A percentile compares a stretch with the other conserved stretches of the same genome.
These are phyloP conservation scores for Emergomyces africanus DNA, from an alignment of 2,329 filamentous ascomycete genomes.

Conservation along the genomic window DNA sequence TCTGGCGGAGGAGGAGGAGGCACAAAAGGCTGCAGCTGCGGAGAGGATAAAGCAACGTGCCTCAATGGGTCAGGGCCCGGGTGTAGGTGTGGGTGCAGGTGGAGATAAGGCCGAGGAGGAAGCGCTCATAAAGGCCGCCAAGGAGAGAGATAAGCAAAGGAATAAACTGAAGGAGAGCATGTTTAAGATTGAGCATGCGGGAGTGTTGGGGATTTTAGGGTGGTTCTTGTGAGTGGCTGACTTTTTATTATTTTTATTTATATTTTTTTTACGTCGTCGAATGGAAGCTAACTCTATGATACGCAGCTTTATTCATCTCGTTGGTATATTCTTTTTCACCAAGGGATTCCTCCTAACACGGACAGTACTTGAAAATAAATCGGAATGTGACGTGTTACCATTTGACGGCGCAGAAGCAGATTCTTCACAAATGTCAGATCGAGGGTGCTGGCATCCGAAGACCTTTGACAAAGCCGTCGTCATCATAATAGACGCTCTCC, in stretches of 20 bases:
- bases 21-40: conserved; percentile 4
- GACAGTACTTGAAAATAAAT: conserved; percentile 64
- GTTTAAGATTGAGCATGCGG: conserved; percentile 27
- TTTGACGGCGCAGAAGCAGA: conserved; percentile 33
- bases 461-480: conserved; percentile 86
- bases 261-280: background rate
- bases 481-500: conserved; percentile 80
- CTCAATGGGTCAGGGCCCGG: background rate
- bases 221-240: conserved; percentile 29
- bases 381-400: conserved; percentile 56
- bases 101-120: conserved; percentile 7
- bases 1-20: conserved; percentile 12
- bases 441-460: conserved; percentile 93
- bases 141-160: conserved; percentile 18
- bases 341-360: conserved; percentile 89
- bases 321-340: conserved; percentile 84
- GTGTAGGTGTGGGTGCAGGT: background rate
- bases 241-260: background rate
- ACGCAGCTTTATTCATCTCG: conserved; percentile 53
- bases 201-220: conserved; percentile 24
- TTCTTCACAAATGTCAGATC: conserved; percentile 30
- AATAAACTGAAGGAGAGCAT: conserved; percentile 22
- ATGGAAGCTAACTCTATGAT: background rate
- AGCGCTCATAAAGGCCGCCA: conserved; percentile 12
- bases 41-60: background rate